A percentile compares a stretch with the other conserved stretches of the same genome.
Conservation (phyloP, 345 rosid genomes). For the Geranium brycei region DNA sequence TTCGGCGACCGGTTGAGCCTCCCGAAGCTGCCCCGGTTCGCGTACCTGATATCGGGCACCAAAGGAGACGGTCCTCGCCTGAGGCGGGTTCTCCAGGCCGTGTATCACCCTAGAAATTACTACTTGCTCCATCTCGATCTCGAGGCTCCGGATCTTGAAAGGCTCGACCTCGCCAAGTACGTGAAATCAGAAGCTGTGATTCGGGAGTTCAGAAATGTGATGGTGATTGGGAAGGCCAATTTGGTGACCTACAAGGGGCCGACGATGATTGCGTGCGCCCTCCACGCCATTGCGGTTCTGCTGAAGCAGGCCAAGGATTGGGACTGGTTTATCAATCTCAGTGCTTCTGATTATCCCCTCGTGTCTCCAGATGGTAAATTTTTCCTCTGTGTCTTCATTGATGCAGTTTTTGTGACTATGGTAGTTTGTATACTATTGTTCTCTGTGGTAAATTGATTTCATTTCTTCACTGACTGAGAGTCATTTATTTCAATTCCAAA, state of each 20-base stretch:
- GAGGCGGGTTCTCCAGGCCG: conserved; percentile 53
- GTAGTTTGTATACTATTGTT: neutral
- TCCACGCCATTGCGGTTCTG: conserved; percentile 60
- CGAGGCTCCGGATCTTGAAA: conserved; percentile 66
- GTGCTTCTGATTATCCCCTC: conserved; percentile 78
- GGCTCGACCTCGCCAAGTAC: conserved; percentile 65
- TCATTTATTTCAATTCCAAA: too few species aligned
- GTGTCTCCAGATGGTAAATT: conserved; percentile 75
- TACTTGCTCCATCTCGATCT: conserved; percentile 71
- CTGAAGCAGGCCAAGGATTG: conserved; percentile 63
- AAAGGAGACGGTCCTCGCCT: conserved; percentile 53
- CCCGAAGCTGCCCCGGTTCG: conserved; percentile 44
- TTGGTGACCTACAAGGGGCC: conserved; percentile 76
- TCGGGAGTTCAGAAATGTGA: conserved; percentile 54
- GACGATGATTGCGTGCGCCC: conserved; percentile 62
- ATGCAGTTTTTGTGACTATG: too few species aligned
- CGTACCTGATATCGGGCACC: conserved; percentile 68
- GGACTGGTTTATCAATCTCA: conserved; percentile 89
- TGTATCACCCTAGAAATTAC: conserved; percentile 70
- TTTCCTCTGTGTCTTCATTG: neutral
- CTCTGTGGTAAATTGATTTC: neutral
- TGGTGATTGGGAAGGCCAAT: conserved; percentile 74
- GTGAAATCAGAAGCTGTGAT: conserved; percentile 48
- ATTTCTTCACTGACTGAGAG: too few species aligned
- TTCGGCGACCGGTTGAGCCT: conserved; percentile 8